Percentiles rank a stretch among this genome's conserved stretches.
phyloP scores from a whole-genome alignment of 2,329 filamentous ascomycete species.

The Calonectria hongkongensis region DNA sequence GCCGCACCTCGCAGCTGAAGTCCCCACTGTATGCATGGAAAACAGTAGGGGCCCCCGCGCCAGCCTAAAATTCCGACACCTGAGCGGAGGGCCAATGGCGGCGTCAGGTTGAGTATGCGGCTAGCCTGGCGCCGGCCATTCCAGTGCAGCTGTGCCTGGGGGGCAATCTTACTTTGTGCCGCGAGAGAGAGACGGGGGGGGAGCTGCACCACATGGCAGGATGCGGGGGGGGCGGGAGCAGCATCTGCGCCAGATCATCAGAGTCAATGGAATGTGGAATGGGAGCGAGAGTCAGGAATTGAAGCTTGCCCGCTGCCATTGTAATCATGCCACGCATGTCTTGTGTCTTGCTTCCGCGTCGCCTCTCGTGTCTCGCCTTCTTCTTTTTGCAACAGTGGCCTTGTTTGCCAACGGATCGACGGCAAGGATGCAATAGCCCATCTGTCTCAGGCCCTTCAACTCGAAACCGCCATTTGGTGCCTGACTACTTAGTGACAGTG shows the following conservation, averaged over 20 bases:
- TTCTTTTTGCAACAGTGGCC: constrained; percentile 3
- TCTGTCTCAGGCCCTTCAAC: constrained; percentile 35
- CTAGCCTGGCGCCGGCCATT: constrained; percentile 1
- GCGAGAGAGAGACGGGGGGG: background rate
- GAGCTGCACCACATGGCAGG: constrained; percentile 13
- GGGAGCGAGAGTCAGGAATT: constrained; percentile 19
- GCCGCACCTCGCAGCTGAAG: constrained; percentile 11
- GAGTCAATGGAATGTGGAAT: background rate
- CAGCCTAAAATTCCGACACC: constrained; percentile 26
- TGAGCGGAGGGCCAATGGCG: constrained; percentile 14
- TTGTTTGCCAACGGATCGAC: constrained; percentile 27
- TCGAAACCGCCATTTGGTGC: constrained; percentile 32
- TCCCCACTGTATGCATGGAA: constrained; percentile 36
- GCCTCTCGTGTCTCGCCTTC: constrained; percentile 1
- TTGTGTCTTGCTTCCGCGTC: background rate
- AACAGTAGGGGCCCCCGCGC: constrained; percentile 12
- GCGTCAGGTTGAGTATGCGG: constrained; percentile 25
- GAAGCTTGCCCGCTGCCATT: background rate
- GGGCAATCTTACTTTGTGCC: constrained; percentile 1
- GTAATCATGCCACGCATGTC: background rate
- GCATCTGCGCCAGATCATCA: background rate
- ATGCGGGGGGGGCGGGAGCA: background rate
- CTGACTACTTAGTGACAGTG: constrained; percentile 14
- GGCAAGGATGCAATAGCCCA: constrained; percentile 16
- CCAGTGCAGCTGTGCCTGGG: constrained; percentile 19